phyloP scores from a whole-genome alignment of 1,284 basidiomycete species.

The Inonotus obliquus region DNA sequence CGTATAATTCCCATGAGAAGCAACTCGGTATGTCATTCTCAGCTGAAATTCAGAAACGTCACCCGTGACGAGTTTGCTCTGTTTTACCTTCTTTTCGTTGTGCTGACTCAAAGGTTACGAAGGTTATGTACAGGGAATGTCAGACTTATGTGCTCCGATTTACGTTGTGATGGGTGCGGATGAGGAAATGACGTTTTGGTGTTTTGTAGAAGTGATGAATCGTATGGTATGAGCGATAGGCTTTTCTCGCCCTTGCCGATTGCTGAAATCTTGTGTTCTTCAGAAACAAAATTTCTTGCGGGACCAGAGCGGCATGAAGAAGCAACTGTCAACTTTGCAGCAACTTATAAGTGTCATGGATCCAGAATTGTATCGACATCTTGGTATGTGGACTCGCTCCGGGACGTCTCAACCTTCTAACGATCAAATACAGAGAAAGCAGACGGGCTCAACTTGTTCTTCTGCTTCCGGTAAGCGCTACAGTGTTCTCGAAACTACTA shows the following conservation, averaged over 20 bases:
- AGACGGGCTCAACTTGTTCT: conserved; percentile 93
- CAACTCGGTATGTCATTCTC: conserved; percentile 63
- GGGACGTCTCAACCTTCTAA: not conserved
- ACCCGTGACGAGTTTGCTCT: conserved; percentile 23
- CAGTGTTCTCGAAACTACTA: not conserved
- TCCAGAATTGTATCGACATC: conserved; percentile 84
- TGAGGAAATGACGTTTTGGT: conserved; percentile 92
- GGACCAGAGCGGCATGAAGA: conserved; percentile 98
- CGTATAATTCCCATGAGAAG: conserved; percentile 89
- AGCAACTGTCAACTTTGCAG: conserved; percentile 85
- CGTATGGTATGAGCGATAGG: conserved; percentile 67
- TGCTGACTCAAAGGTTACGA: conserved; percentile 25
- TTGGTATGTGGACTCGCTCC: conserved; percentile 46
- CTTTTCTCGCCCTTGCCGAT: not conserved
- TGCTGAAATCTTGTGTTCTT: conserved; percentile 8
- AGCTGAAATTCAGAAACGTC: conserved; percentile 18
- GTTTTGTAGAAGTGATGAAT: conserved; percentile 92
- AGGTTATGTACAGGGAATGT: conserved; percentile 97
- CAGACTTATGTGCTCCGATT: conserved; percentile 89
- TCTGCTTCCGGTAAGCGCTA: conserved; percentile 82
- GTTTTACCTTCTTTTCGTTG: conserved; percentile 4
- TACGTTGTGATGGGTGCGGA: conserved; percentile 90
- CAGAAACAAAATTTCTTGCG: conserved; percentile 91
- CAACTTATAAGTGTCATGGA: conserved; percentile 92
- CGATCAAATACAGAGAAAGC: conserved; percentile 64